A percentile compares a stretch with the other conserved stretches of the same genome.
Evolutionary conservation across 2,329 filamentous ascomycete genomes (phyloP).

Genomic region (Colletotrichum navitas): DNA sequence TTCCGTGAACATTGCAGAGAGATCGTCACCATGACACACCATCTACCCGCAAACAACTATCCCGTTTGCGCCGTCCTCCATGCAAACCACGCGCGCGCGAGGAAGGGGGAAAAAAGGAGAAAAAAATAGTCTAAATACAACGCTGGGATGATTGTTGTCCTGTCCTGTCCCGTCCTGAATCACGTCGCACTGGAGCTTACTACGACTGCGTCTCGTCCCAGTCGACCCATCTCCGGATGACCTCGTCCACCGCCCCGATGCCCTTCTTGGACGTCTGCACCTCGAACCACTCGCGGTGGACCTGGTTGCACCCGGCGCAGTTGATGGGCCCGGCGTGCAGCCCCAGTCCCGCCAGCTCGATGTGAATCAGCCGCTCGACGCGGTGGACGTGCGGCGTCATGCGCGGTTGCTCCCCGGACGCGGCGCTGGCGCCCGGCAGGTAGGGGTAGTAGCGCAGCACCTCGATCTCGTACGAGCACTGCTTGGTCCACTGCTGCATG

Average conservation of each 20-base stretch:
- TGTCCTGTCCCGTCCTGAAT: neutral
- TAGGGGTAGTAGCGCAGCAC: constrained; percentile 95
- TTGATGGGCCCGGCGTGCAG: constrained; percentile 65
- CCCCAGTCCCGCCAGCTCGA: constrained; percentile 80
- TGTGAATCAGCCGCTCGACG: constrained; percentile 89
- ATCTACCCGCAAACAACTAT: neutral
- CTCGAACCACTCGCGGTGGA: constrained; percentile 97
- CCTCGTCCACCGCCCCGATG: constrained; percentile 74
- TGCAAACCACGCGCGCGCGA: neutral
- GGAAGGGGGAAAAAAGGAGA: neutral
- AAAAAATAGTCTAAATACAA: neutral
- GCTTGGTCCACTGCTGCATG: constrained; percentile 91
- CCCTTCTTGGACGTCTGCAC: constrained; percentile 80
- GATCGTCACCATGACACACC: neutral
- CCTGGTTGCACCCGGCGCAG: constrained; percentile 83
- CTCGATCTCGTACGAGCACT: constrained; percentile 90
- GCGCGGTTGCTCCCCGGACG: constrained; percentile 59
- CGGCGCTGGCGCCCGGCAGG: constrained; percentile 58
- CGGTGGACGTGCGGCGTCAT: constrained; percentile 89
- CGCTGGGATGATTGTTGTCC: neutral
- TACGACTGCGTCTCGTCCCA: constrained; percentile 75
- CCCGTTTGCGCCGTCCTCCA: constrained; percentile 11
- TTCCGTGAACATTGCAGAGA: neutral
- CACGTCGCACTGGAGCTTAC: no score
- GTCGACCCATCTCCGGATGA: constrained; percentile 85